phyloP scores from a whole-genome alignment of 306 rosid species.

The Citrullus mucosospermus region DNA sequence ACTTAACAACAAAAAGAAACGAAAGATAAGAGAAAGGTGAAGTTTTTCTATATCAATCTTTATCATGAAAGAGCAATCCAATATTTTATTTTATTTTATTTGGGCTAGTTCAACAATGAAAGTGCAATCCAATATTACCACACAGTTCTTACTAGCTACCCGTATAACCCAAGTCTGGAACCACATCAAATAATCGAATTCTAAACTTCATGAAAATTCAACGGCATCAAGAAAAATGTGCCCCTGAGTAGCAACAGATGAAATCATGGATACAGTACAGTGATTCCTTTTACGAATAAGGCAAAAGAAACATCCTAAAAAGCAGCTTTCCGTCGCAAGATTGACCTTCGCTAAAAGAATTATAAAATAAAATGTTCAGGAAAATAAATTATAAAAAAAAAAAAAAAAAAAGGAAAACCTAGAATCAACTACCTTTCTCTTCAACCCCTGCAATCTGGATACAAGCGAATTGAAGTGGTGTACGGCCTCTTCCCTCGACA shows the following conservation, averaged over 20 bases:
- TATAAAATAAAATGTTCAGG: background rate
- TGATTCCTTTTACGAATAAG: background rate
- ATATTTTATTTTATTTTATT: background rate
- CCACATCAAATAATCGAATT: background rate
- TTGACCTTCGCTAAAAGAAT: background rate
- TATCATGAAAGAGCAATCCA: background rate
- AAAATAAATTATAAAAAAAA: background rate
- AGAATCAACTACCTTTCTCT: slow-evolving; percentile 55
- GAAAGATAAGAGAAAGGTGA: background rate
- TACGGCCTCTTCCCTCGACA: slow-evolving; percentile 55
- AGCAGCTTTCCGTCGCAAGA: background rate
- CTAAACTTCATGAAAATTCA: background rate
- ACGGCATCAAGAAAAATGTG: background rate
- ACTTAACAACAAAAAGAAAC: slow-evolving; percentile 23
- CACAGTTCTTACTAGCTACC: background rate
- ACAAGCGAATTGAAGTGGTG: slow-evolving; percentile 72
- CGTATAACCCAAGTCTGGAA: background rate
- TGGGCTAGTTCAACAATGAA: background rate
- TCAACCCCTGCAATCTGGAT: slow-evolving; percentile 71
- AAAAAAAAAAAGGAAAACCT: slow-evolving; percentile 3
- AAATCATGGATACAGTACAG: background rate
- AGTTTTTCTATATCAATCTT: background rate
- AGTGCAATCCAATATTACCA: background rate
- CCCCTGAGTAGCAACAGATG: background rate
- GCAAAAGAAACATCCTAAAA: background rate